Conservation (phyloP, 495 filamentous ascomycete species). For the Pseudotulostoma volvatum region DNA sequence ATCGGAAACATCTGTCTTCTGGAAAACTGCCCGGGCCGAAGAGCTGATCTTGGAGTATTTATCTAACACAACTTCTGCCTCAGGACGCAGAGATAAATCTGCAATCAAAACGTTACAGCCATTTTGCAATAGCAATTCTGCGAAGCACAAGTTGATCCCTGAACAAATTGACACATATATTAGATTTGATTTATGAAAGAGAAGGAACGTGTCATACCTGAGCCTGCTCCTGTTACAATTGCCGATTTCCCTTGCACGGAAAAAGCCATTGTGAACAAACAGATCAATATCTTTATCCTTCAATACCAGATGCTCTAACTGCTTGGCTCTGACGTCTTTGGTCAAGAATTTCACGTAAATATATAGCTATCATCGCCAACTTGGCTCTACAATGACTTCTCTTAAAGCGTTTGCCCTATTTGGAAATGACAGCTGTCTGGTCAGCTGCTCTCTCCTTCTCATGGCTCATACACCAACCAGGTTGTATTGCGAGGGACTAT, state of each 20-base stretch:
- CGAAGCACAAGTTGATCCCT: slow-evolving; percentile 43
- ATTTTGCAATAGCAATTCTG: slow-evolving; percentile 37
- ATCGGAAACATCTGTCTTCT: slow-evolving; percentile 42
- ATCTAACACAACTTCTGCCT: slow-evolving; percentile 41
- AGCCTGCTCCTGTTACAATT: slow-evolving; percentile 57
- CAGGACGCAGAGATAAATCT: slow-evolving; percentile 46
- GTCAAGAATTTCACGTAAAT: too few relatives aligned
- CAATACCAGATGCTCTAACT: too few relatives aligned
- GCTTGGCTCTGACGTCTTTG: too few relatives aligned
- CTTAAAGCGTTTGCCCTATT: too few relatives aligned
- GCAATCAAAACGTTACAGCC: slow-evolving; percentile 52
- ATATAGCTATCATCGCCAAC: too few relatives aligned
- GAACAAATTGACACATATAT: neutral
- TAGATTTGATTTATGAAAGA: slow-evolving; percentile 1
- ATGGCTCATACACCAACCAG: too few relatives aligned
- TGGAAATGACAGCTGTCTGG: too few relatives aligned
- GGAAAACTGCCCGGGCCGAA: slow-evolving; percentile 38
- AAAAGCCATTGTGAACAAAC: too few relatives aligned
- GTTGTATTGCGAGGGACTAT: too few relatives aligned
- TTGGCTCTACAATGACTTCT: too few relatives aligned
- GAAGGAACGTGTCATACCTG: slow-evolving; percentile 25
- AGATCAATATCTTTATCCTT: too few relatives aligned
- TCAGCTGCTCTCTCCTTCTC: too few relatives aligned
- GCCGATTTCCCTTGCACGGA: slow-evolving; percentile 44
- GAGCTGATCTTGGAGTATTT: slow-evolving; percentile 22